Percentiles rank a stretch among this genome's conserved stretches.
phyloP scores from a whole-genome alignment of 2,329 filamentous ascomycete species.

The Chrysoporthe austroafricana region DNA sequence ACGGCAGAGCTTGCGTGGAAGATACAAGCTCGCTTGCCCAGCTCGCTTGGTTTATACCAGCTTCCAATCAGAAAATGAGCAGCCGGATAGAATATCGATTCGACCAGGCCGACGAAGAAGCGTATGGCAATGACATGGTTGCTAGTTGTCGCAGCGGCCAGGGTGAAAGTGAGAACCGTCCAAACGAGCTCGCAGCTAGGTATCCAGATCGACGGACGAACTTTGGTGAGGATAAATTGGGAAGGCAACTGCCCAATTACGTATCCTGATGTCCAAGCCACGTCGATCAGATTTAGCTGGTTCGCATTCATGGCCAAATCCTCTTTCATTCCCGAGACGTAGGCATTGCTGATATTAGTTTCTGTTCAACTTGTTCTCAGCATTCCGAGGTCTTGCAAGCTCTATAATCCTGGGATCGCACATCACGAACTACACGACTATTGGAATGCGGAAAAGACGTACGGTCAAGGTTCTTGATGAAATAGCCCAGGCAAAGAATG shows the following conservation, averaged over 20 bases:
- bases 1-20: slow-evolving; percentile 44
- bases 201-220: slow-evolving; percentile 48
- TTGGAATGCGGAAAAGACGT: slow-evolving; percentile 5
- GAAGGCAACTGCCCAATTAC: slow-evolving; percentile 52
- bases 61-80: slow-evolving; percentile 46
- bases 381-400: not conserved
- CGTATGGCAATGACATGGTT: slow-evolving; percentile 44
- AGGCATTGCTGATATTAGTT: slow-evolving; percentile 42
- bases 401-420: not conserved
- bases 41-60: slow-evolving; percentile 49
- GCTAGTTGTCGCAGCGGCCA: slow-evolving; percentile 44
- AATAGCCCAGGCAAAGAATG: slow-evolving; percentile 43
- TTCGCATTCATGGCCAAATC: slow-evolving; percentile 57
- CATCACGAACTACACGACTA: not conserved
- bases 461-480: slow-evolving; percentile 44
- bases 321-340: slow-evolving; percentile 51
- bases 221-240: slow-evolving; percentile 45
- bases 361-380: not conserved
- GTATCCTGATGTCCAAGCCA: slow-evolving; percentile 64
- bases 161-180: slow-evolving; percentile 40
- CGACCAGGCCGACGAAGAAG: slow-evolving; percentile 48
- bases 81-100: slow-evolving; percentile 43
- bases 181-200: slow-evolving; percentile 45
- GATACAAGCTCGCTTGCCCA: slow-evolving; percentile 47
- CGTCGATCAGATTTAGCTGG: slow-evolving; percentile 55